phyloP scores from a whole-genome alignment of 2,329 filamentous ascomycete species.

The Colletotrichum orbiculare region DNA sequence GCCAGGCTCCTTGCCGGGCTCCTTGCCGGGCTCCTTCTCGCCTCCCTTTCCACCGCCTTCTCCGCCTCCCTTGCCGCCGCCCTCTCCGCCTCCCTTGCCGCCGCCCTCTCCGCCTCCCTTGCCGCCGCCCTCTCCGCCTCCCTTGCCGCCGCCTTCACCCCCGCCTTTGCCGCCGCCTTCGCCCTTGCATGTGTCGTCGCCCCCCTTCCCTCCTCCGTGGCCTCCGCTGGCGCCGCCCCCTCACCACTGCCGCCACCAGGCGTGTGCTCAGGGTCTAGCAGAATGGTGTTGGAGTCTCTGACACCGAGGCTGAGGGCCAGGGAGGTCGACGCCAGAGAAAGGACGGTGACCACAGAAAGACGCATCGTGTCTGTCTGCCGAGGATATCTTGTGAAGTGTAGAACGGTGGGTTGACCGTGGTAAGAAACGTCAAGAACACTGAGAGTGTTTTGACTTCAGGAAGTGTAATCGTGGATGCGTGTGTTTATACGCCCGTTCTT shows the following conservation, averaged over 20 bases:
- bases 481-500: not conserved
- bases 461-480: not conserved
- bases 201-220: not conserved
- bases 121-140: not conserved
- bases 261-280: not conserved
- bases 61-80: not conserved
- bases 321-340: conserved; percentile 29
- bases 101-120: not conserved
- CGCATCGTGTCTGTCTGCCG: conserved; percentile 15
- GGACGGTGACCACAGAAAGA: conserved; percentile 25
- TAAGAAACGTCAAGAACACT: not conserved
- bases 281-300: not conserved
- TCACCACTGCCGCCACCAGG: not conserved
- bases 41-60: not conserved
- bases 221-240: not conserved
- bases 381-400: not conserved
- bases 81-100: not conserved
- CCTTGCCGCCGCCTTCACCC: not conserved
- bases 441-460: not conserved
- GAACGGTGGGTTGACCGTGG: not conserved
- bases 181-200: conserved; percentile 1
- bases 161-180: not conserved
- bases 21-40: not conserved
- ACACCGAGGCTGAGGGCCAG: conserved; percentile 22
- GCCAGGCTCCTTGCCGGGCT: not conserved